These are phyloP conservation scores for Mycena rebaudengoi DNA, from an alignment of 768 basidiomycete genomes.

Conservation along the genomic window DNA sequence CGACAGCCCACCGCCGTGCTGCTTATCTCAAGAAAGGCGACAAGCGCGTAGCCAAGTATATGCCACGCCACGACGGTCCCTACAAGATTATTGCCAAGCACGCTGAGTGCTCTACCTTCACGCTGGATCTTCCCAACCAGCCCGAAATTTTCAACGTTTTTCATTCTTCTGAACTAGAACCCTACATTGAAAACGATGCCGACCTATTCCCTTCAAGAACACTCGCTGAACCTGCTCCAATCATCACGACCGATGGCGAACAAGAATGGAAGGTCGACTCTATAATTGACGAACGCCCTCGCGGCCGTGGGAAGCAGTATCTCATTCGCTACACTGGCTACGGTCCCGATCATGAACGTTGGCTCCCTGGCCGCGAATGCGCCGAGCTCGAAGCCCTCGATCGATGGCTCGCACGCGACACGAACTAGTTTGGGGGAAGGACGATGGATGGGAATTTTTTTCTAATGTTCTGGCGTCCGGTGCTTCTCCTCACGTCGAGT, in stretches of 20 bases:
- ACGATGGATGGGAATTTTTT: no score
- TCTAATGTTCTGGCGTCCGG: no score
- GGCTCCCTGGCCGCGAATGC: no score
- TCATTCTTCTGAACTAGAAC: conserved; percentile 40
- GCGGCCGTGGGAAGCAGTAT: background rate
- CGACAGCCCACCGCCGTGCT: conserved; percentile 30
- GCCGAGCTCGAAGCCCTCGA: no score
- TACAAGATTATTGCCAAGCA: conserved; percentile 31
- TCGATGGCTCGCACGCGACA: no score
- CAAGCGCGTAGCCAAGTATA: conserved; percentile 45
- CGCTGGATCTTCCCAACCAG: no score
- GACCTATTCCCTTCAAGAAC: conserved; percentile 35
- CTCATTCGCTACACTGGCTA: no score
- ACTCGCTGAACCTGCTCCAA: conserved; percentile 26
- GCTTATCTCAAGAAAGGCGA: conserved; percentile 40
- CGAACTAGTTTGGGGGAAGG: no score
- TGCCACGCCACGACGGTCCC: conserved; percentile 42
- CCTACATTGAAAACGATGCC: conserved; percentile 43
- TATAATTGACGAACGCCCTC: conserved; percentile 35
- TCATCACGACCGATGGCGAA: conserved; percentile 28
- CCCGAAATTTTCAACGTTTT: conserved; percentile 40
- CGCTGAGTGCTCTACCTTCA: conserved; percentile 28
- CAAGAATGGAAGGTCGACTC: conserved; percentile 33
- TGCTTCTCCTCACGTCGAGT: no score
- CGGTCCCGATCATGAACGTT: no score